Base-by-base conservation (phyloP, 2,329 filamentous ascomycete genomes). In the Macroventuria anomochaeta region DNA sequence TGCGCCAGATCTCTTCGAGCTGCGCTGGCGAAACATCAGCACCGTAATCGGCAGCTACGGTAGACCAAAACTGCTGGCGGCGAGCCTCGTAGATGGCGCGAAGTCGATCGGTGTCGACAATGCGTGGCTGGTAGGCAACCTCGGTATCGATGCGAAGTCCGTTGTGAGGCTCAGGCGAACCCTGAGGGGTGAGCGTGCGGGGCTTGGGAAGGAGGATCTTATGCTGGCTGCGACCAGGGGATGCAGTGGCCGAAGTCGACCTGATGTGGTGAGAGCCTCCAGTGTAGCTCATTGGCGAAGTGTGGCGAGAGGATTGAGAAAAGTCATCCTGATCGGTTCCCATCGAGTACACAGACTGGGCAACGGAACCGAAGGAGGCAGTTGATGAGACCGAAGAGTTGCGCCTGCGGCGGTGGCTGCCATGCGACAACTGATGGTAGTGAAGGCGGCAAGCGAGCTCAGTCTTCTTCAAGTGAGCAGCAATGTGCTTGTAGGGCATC, bases 401-500 rank as follows among this genome's bases (percentile, higher is more conserved):
- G 55, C 89, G 85, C 81, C 90, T 91, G 72, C 89, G 88, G 66
- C 89, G 87, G 77, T 89, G 90, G 79, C 85, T 90, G 53, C 89
- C 89, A 72, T 92, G 90, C 60, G 88, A 91, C 59, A 95, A 83
- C 70, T 95, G 90, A 70, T 96, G 90, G 72, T 91, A 93, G 76
- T 95, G 91, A 58, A 96, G 83, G 59, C 91, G 90, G 77, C 90
- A 96, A 40, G 90, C 90, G 55, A 95, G 81, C 78, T 95, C 90
- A 0, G 90, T 95, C 81, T 95, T 96, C 77, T 92, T 91, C 63
- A 95, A 79, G 66, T 93, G 88, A 54, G 88, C 85, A 53, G 90
- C 90, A 71, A 95, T 95, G 73, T 93, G 89, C 81, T 93, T 95
- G 77, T 95, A 95, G 0, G 90, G 90, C 86, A 93, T 91, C 78